phyloP scores from a whole-genome alignment of 306 rosid species.

The Luffa acutangula region DNA sequence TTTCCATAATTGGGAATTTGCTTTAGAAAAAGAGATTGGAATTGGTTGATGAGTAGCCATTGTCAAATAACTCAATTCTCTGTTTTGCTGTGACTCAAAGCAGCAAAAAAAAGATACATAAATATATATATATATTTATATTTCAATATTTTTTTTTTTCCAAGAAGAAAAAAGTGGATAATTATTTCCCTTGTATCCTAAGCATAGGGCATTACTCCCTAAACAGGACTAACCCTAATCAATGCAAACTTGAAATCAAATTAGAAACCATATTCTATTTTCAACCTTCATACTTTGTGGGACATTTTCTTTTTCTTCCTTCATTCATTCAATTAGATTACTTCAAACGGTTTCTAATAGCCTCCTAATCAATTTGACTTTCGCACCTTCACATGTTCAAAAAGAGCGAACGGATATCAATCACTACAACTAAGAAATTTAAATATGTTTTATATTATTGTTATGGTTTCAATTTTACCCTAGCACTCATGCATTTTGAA shows the following conservation, averaged over 20 bases:
- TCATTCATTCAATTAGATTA: not conserved
- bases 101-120: not conserved
- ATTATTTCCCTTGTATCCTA: slow-evolving; percentile 6
- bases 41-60: slow-evolving; percentile 31
- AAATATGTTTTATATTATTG: not conserved
- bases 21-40: slow-evolving; percentile 24
- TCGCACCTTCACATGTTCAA: not conserved
- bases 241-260: not conserved
- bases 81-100: not conserved
- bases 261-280: not conserved
- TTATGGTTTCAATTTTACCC: not conserved
- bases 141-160: not conserved
- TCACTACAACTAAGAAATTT: not conserved
- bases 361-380: not conserved
- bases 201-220: slow-evolving; percentile 11
- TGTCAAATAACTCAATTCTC: slow-evolving; percentile 26
- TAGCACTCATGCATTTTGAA: not conserved
- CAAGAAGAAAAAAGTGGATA: not conserved
- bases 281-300: not conserved
- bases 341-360: not conserved
- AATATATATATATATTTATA: not conserved
- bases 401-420: not conserved
- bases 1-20: slow-evolving; percentile 41
- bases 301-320: not conserved
- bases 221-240: not conserved